phyloP scores from a whole-genome alignment of 1,139 yeast species.

The Diutina ranongensis region DNA sequence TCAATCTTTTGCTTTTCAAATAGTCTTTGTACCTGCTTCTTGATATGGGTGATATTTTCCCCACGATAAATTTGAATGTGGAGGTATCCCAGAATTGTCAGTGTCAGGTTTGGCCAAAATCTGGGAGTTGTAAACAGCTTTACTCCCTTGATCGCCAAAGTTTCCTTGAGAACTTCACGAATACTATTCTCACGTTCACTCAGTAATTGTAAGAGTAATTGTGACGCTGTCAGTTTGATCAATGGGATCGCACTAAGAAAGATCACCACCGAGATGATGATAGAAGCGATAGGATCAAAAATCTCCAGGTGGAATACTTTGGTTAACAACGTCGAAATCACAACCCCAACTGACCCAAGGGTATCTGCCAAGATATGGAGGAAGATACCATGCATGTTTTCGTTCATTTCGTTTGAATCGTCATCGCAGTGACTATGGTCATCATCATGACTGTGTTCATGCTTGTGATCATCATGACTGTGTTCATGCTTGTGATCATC shows the following conservation, averaged over 20 bases:
- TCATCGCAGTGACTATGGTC: no score
- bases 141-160: conserved; percentile 66
- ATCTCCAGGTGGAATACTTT: conserved; percentile 48
- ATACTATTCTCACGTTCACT: conserved; percentile 45
- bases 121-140: conserved; percentile 79
- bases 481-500: conserved; percentile 13
- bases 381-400: conserved; percentile 91
- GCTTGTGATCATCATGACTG: conserved; percentile 10
- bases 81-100: conserved; percentile 41
- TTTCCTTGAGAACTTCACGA: conserved; percentile 53
- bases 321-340: conserved; percentile 66
- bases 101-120: conserved; percentile 65
- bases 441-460: conserved; percentile 7
- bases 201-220: conserved; percentile 52
- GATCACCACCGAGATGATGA: conserved; percentile 74
- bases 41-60: conserved; percentile 51
- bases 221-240: conserved; percentile 67
- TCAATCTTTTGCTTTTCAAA: conserved; percentile 25
- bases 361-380: conserved; percentile 92
- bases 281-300: conserved; percentile 87
- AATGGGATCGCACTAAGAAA: conserved; percentile 76
- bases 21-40: conserved; percentile 46
- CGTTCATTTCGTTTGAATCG: conserved; percentile 54
- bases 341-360: conserved; percentile 92
- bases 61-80: conserved; percentile 63